These are phyloP conservation scores for Penicillium herquei DNA, from an alignment of 495 filamentous ascomycete species.

Conservation along the genomic window DNA sequence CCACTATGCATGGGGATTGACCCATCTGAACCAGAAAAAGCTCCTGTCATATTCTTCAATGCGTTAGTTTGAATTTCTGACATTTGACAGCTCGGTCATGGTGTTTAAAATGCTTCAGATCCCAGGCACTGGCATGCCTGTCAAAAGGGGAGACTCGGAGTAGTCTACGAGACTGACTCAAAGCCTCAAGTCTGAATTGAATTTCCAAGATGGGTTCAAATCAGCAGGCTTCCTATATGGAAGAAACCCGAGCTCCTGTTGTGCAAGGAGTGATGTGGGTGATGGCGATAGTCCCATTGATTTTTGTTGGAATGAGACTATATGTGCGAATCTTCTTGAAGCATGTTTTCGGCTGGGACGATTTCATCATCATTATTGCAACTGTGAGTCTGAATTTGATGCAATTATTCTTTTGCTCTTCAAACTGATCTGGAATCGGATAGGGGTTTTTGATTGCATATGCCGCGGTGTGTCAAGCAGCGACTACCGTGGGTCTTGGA, in stretches of 20 bases:
- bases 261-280: constrained; percentile 29
- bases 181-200: neutral
- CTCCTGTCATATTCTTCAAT: constrained; percentile 1
- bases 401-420: neutral
- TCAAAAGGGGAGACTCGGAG: no score
- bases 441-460: constrained; percentile 23
- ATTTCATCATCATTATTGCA: constrained; percentile 22
- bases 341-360: constrained; percentile 30
- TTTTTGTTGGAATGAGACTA: constrained; percentile 22
- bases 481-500: constrained; percentile 16
- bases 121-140: neutral
- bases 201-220: neutral
- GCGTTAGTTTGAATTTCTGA: neutral
- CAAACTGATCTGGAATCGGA: neutral
- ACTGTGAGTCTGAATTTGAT: constrained; percentile 12
- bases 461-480: constrained; percentile 24
- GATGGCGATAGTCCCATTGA: constrained; percentile 20
- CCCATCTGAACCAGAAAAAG: constrained; percentile 1
- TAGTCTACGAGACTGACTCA: no score
- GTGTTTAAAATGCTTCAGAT: constrained; percentile 6
- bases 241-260: constrained; percentile 14
- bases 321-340: constrained; percentile 22
- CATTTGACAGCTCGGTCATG: neutral
- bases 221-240: neutral
- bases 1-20: neutral